Evolutionary conservation across 2,329 filamentous ascomycete species (phyloP), one percentile per base, ranked within the genome.

Genomic region (Paracoccidioides brasiliensis): DNA sequence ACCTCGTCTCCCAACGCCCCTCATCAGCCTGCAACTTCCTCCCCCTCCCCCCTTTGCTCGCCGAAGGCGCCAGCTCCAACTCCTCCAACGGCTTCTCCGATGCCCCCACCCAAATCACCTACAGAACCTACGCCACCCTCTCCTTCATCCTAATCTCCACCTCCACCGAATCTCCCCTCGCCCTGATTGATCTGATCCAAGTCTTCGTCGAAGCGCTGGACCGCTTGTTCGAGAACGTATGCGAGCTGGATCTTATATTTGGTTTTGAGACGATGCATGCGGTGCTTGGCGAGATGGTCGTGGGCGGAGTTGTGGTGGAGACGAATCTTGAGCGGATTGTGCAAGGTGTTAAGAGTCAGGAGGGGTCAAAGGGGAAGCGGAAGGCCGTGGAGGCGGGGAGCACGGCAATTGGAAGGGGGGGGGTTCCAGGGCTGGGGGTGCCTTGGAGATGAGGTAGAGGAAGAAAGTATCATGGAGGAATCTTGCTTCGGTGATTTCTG

Each of bases 121-220:
- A 98, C 78, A 89, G 93, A 57, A 88, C 95, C 78, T 98, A 97
- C 69, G 93, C 93, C 8, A 98, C 93, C 0, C 85, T 98, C 59
- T 97, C 94, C 75, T 98, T 98, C 76, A 98, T 98, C 72, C 78
- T 98, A 69, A 98, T 98, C 66, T 93, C 86, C 40, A 98, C 94
- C 4, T 89, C 90, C 4, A 96, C 93, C 57, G 93, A 98, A 72
- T 95, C 89, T 0, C 93, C 93, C 0, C 84, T 98, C 3, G 93
- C 93, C 0, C 80, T 98, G 30, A 90, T 98, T 59, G 93, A 98
- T 71, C 76, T 98, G 55, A 97, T 98, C 61, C 93, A 98, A 72
- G 93, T 98, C 58, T 98, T 96, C 66, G 93, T 98, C 60, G 93
- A 98, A 72, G 85, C 91, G 0, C 80, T 98, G 40, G 93, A 98